Evolutionary conservation across 305 asterid genomes (phyloP).

Genomic region (Rubia balearica): DNA sequence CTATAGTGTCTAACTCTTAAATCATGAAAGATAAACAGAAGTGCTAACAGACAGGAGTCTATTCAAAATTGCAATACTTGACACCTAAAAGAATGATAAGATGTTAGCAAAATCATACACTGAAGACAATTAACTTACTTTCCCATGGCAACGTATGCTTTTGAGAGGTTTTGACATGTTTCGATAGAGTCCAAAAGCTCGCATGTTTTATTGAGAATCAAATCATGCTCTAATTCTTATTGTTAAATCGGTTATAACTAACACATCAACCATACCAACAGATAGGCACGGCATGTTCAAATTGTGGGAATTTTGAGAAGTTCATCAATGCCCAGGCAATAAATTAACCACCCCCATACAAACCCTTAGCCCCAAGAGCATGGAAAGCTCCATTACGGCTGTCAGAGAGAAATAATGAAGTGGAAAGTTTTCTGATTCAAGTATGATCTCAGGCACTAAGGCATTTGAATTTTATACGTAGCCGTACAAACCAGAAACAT

Average conservation of each 20-base stretch:
- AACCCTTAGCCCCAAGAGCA: neutral
- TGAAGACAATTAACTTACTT: constrained; percentile 36
- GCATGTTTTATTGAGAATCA: neutral
- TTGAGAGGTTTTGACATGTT: constrained; percentile 76
- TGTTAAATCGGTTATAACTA: neutral
- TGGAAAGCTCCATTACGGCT: neutral
- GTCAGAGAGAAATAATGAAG: neutral
- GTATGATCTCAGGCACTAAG: neutral
- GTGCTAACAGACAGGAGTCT: neutral
- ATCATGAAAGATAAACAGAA: neutral
- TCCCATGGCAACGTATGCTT: constrained; percentile 80
- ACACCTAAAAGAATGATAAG: neutral
- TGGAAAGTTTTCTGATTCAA: neutral
- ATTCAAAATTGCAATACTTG: neutral
- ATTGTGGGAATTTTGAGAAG: neutral
- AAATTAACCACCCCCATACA: neutral
- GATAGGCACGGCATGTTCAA: neutral
- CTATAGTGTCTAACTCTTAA: neutral
- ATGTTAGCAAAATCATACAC: neutral
- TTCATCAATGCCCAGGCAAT: neutral
- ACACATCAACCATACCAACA: neutral
- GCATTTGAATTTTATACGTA: neutral
- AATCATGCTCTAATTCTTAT: neutral
- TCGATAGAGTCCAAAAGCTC: constrained; percentile 38
- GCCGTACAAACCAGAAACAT: neutral